A percentile compares a stretch with the other conserved stretches of the same genome.
Evolutionary conservation across 257 asterid genomes (phyloP).

Genomic region (Penstemon newberryi): DNA sequence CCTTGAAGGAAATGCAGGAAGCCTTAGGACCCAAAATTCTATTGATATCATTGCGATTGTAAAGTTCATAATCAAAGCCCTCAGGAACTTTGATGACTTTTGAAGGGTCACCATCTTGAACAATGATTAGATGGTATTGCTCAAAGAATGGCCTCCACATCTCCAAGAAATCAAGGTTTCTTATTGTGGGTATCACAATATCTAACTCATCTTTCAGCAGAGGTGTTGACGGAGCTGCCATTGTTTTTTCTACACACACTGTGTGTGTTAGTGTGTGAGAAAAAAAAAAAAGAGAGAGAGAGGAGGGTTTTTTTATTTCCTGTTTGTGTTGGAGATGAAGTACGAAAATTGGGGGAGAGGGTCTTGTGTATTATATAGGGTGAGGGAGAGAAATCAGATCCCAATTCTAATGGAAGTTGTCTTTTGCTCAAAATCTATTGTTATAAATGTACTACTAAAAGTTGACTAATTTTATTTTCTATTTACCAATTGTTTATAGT

Average conservation of each 20-base stretch:
- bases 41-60: constrained; percentile 73
- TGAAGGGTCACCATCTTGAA: constrained; percentile 82
- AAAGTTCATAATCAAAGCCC: constrained; percentile 74
- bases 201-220: constrained; percentile 53
- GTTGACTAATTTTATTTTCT: constrained; percentile 3
- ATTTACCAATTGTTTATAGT: no score
- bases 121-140: constrained; percentile 71
- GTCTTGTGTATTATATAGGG: constrained; percentile 23
- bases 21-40: constrained; percentile 82
- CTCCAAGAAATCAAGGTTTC: constrained; percentile 80
- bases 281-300: neutral
- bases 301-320: neutral
- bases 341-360: no score
- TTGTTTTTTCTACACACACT: constrained; percentile 15
- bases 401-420: neutral
- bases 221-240: constrained; percentile 54
- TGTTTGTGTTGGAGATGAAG: neutral
- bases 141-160: constrained; percentile 86
- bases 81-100: constrained; percentile 58
- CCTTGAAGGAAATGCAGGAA: constrained; percentile 80
- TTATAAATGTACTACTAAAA: neutral
- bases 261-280: constrained; percentile 14
- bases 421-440: neutral
- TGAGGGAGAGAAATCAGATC: neutral
- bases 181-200: constrained; percentile 50